These are phyloP conservation scores for Orychophragmus violaceus DNA, from an alignment of 345 rosid genomes.

Conservation along the genomic window DNA sequence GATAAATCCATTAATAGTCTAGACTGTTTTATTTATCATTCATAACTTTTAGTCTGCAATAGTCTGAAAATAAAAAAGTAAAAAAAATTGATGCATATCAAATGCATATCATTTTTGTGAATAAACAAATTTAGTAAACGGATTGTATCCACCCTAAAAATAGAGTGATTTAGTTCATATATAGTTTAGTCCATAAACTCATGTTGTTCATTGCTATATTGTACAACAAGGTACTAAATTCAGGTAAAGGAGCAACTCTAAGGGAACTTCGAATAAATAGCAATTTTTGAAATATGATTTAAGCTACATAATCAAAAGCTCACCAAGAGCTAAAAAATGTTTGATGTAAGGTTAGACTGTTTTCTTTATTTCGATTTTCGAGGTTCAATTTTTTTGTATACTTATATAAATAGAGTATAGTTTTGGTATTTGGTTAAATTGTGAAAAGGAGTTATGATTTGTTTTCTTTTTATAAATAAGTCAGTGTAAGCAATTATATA, in stretches of 20 bases:
- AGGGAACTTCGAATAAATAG: not conserved
- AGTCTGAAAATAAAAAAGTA: no score
- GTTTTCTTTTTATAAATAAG: conserved; percentile 1
- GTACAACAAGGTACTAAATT: not conserved
- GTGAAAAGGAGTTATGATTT: conserved; percentile 1
- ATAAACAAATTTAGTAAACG: no score
- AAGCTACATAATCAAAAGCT: not conserved
- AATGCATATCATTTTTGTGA: no score
- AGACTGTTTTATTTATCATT: no score
- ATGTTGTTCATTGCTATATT: not conserved
- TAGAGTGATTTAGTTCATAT: no score
- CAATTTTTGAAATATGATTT: not conserved
- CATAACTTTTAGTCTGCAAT: no score
- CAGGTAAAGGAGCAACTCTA: not conserved
- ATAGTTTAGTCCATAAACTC: no score
- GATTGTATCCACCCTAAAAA: no score
- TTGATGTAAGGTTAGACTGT: not conserved
- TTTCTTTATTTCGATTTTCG: not conserved
- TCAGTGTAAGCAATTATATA: conserved; percentile 6
- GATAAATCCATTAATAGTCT: no score
- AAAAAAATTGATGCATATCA: no score
- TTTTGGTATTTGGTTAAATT: not conserved
- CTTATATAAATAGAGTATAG: not conserved
- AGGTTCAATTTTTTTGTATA: not conserved
- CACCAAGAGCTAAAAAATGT: not conserved